These are phyloP conservation scores for Lithocarpus polystachyus DNA, from an alignment of 306 rosid genomes.

Conservation along the genomic window DNA sequence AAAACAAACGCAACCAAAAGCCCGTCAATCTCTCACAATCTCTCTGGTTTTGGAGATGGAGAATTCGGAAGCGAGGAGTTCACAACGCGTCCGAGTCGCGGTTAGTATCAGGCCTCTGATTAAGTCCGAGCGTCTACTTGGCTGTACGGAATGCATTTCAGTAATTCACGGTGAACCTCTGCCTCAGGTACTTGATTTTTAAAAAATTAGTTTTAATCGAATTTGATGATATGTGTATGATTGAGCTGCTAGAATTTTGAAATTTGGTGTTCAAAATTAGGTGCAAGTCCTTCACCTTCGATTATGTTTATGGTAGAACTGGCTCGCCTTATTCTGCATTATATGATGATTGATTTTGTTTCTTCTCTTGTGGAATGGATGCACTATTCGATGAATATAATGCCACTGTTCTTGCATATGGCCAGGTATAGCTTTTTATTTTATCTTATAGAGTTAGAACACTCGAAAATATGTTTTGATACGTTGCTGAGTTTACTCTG, in stretches of 20 bases:
- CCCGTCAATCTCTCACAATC: no score
- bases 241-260: background rate
- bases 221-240: background rate
- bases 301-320: conserved; percentile 63
- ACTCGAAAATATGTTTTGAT: background rate
- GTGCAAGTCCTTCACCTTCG: conserved; percentile 76
- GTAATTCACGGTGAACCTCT: conserved; percentile 84
- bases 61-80: conserved; percentile 37
- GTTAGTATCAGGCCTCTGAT: conserved; percentile 78
- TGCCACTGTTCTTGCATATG: conserved; percentile 94
- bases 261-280: conserved; percentile 28
- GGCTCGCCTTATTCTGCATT: conserved; percentile 42
- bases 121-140: conserved; percentile 81
- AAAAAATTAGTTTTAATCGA: background rate
- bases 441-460: background rate
- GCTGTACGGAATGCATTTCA: conserved; percentile 84
- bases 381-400: conserved; percentile 79
- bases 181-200: conserved; percentile 56
- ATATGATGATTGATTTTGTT: conserved; percentile 72
- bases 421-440: conserved; percentile 56
- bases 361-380: conserved; percentile 88
- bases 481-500: background rate
- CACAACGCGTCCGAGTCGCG: conserved; percentile 72
- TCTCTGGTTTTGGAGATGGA: conserved; percentile 43
- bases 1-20: no score